Base-by-base conservation (phyloP, 2,329 filamentous ascomycete genomes). In the Fusarium keratoplasticum region DNA sequence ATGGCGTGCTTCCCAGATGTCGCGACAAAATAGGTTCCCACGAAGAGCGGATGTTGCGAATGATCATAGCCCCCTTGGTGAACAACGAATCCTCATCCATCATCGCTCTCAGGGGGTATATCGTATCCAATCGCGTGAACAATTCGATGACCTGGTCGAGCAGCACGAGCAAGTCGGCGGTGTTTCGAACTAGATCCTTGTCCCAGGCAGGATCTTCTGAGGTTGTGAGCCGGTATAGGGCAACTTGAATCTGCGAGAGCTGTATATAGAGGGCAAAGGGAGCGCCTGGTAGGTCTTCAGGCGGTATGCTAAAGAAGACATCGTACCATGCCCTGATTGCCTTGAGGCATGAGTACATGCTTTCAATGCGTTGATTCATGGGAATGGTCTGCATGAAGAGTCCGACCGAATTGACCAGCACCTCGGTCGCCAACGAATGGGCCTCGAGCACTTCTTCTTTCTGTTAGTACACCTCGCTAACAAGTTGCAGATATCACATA, bases 151-250 rank as follows among this genome's bases (percentile, higher is more conserved):
- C 76, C 52, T 79, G 78, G 44, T 84, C 81, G 6, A 85, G 68
- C n/a, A 84, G 72, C 8, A 69, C 62, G 3, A 84, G 74, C 0
- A 85, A 73, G 55, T 86, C 81, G 6, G 77, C 82, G 2, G 81
- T 83, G 25, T 77, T 76, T 16, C 79, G 80, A 7, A 85, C 78
- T 1, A 81, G 67, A 5, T 81, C 79, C 62, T 81, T 82, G 65
- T 86, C 84, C 84, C 84, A 86, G 7, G 78, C 81, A 2, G 82
- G 82, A 54, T 83, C 81, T 9, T 86, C 83, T 5, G 82, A 77
- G 1, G 80, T 82, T 3, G 82, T 82, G 25, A 86, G 81, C 8
- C 80, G 78, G 71, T 84, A 85, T 8, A 86, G 75, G 3, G 80
- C 75, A 9, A 84, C 75, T 25, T 85, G 78, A 54, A 81, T 79